Percentiles rank a stretch among this genome's conserved stretches.
Conservation (phyloP, 164 flowering plant species). For the Magnolia sinica region DNA sequence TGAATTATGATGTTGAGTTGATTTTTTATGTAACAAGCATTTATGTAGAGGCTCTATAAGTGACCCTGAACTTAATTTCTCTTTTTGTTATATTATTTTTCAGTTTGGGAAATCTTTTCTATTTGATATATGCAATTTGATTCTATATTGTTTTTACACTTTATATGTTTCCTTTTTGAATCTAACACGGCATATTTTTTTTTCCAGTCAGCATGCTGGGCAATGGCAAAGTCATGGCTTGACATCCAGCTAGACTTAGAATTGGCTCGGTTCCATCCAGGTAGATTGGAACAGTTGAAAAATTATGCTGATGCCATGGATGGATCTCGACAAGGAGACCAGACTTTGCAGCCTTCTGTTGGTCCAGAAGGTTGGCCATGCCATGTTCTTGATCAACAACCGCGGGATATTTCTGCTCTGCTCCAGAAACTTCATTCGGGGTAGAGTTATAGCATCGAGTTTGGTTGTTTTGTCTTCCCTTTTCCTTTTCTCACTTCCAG, state of each 20-base stretch:
- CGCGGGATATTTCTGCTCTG: conserved; percentile 68
- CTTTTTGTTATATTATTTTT: neutral
- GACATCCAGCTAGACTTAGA: conserved; percentile 84
- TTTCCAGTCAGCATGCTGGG: conserved; percentile 97
- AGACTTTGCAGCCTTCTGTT: conserved; percentile 28
- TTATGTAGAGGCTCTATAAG: neutral
- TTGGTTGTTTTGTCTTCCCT: neutral
- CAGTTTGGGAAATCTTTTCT: neutral
- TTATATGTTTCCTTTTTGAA: neutral
- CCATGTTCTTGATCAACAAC: conserved; percentile 83
- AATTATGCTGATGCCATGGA: conserved; percentile 50
- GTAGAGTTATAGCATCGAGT: conserved; percentile 29
- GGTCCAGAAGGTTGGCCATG: conserved; percentile 88
- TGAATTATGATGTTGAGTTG: too few species aligned
- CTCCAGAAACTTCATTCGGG: conserved; percentile 97
- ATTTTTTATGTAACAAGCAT: neutral
- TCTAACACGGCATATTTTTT: neutral
- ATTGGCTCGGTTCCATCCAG: conserved; percentile 58
- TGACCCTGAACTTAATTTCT: neutral
- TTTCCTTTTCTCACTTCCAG: neutral
- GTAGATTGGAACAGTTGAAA: conserved; percentile 49
- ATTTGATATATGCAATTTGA: neutral
- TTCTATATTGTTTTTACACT: neutral
- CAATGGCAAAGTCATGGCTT: conserved; percentile 96
- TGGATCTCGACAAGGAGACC: conserved; percentile 44